Evolutionary conservation across 805 yeast genomes (phyloP).

Genomic region (Saccharomycopsis synnaedendra): DNA sequence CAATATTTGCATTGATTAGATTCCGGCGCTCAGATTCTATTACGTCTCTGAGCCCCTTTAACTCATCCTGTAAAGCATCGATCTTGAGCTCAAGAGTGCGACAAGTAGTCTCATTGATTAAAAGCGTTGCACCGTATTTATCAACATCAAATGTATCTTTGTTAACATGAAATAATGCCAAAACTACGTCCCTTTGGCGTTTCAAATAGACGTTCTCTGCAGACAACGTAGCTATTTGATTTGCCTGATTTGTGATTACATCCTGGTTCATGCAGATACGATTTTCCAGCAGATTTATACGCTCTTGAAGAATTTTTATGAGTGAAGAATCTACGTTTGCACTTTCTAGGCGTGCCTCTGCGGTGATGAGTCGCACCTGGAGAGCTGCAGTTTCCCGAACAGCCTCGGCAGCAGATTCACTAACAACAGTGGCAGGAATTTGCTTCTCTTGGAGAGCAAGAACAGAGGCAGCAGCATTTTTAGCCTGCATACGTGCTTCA

Average conservation of each 20-base stretch:
- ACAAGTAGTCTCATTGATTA: neutral
- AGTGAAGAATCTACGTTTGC: constrained; percentile 26
- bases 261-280: neutral
- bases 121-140: constrained; percentile 29
- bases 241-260: neutral
- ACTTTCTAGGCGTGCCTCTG: constrained; percentile 21
- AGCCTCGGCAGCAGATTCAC: too few species aligned
- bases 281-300: constrained; percentile 31
- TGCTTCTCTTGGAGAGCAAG: too few species aligned
- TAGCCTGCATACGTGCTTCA: too few species aligned
- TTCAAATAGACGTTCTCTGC: constrained; percentile 37
- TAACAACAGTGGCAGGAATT: too few species aligned
- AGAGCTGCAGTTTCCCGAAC: constrained; percentile 6
- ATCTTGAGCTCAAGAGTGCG: constrained; percentile 21
- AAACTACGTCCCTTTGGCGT: constrained; percentile 18
- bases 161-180: neutral
- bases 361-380: constrained; percentile 17
- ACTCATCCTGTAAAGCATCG: constrained; percentile 27
- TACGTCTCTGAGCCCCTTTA: constrained; percentile 21
- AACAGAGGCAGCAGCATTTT: too few species aligned
- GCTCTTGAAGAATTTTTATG: constrained; percentile 43
- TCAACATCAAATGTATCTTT: constrained; percentile 19
- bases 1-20: constrained; percentile 21
- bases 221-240: constrained; percentile 31
- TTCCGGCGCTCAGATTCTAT: constrained; percentile 20